Conservation (phyloP, 768 basidiomycete genomes). For the Ephemerocybe angulata region DNA sequence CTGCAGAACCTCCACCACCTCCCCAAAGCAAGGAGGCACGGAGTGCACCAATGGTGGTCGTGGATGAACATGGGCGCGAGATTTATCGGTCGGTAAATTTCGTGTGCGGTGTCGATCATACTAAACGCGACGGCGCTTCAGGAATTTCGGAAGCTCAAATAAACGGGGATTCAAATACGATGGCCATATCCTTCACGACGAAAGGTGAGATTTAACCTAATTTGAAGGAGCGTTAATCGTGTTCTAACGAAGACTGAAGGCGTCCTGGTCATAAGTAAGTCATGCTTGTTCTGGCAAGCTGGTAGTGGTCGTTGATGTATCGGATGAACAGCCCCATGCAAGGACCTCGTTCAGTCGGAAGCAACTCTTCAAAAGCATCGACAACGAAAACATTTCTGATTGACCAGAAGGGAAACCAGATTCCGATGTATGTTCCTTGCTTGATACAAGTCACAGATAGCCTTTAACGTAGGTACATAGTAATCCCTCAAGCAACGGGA, state of each 20-base stretch:
- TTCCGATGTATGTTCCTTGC: conserved; percentile 26
- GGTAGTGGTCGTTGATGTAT: not conserved
- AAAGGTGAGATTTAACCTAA: not conserved
- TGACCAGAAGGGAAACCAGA: conserved; percentile 30
- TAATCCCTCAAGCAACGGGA: not conserved
- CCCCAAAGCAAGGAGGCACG: conserved; percentile 6
- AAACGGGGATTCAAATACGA: not conserved
- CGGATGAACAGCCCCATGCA: not conserved
- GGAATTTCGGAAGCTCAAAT: not conserved
- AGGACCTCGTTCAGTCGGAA: conserved; percentile 14
- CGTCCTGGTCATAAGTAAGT: not conserved
- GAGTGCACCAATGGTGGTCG: conserved; percentile 48
- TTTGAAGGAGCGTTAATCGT: too few species aligned
- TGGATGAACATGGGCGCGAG: conserved; percentile 57
- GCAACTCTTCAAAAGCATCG: conserved; percentile 23
- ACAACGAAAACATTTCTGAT: conserved; percentile 29
- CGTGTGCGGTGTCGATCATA: not conserved
- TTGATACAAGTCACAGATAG: not conserved
- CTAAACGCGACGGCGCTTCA: not conserved
- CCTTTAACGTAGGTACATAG: not conserved
- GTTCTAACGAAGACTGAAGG: not conserved
- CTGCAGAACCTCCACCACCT: conserved; percentile 2
- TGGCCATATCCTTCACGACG: not conserved
- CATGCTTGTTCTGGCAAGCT: not conserved
- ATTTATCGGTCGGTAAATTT: conserved; percentile 46